phyloP scores from a whole-genome alignment of 2,329 filamentous ascomycete species.

The Alternaria consortialis region DNA sequence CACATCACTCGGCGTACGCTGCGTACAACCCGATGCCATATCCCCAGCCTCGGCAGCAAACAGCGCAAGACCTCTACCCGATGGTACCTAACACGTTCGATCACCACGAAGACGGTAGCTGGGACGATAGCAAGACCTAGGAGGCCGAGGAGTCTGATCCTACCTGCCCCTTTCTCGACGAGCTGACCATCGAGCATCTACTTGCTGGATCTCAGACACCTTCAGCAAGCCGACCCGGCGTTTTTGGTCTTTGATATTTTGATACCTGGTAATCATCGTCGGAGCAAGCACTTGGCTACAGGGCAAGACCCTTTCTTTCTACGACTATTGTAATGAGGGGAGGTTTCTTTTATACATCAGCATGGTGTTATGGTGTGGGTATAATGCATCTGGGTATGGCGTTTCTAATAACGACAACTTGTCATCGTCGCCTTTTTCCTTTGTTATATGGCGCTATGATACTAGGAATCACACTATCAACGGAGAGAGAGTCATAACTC shows the following conservation, averaged over 20 bases:
- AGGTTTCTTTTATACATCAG: not conserved
- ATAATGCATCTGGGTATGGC: not conserved
- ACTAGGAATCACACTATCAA: conserved; percentile 6
- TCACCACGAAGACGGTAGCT: not conserved
- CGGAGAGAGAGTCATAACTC: not conserved
- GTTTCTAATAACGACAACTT: conserved; percentile 1
- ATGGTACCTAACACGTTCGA: not conserved
- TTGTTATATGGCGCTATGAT: conserved; percentile 1
- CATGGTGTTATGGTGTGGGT: not conserved
- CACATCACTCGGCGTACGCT: not conserved
- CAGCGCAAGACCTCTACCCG: not conserved
- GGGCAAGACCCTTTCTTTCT: not conserved
- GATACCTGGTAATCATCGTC: too few relatives aligned
- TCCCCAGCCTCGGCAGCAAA: not conserved
- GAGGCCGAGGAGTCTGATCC: too few relatives aligned
- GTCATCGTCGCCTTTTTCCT: not conserved
- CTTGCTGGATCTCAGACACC: too few relatives aligned
- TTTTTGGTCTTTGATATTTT: too few relatives aligned
- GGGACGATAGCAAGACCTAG: not conserved
- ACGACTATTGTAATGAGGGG: not conserved
- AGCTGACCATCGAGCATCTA: too few relatives aligned
- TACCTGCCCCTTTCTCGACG: too few relatives aligned
- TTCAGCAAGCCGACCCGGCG: too few relatives aligned
- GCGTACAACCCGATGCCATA: not conserved
- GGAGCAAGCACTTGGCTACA: too few relatives aligned